Base-by-base conservation (phyloP, 345 rosid genomes). In the Populus deltoides region DNA sequence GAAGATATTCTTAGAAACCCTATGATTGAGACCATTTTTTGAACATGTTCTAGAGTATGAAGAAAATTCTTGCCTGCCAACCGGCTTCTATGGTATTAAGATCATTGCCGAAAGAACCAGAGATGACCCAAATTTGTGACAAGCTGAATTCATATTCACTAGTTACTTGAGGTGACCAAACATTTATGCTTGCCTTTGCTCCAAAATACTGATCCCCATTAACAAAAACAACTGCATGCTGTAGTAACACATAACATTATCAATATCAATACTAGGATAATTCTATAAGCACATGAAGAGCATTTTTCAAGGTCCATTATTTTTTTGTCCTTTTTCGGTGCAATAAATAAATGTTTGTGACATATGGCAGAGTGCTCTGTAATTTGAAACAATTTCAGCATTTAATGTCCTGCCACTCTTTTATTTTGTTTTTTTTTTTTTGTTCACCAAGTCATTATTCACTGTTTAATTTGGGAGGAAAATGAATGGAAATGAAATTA, bases 1-100 rank as follows among this genome's bases (percentile, higher is more conserved):
- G n/a, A 72, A 66, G 39, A 17, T 5, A 36, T 53, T 79, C 17
- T 29, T 27, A 71, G 45, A 53, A 65, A 49, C 57, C 33, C 6
- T 36, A 29, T 6, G 7, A 39, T 39, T 27, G 38, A 13, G 38
- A 10, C 25, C 4, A 17, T 66, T 66, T 61, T 67, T 70, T 70
- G 31, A 65, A 11, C 39, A 45, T 31, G 36, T 0, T 13, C 36
- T 4, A 59, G 29, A 11, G 65, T 59, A n/a, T 9, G 11, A 5
- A 33, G 31, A 13, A 4, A 66, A 27, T 10, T 41, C 82, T 71
- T 82, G 68, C 85, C 82, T 82, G 85, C 85, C 85, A 82, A 76
- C 85, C 85, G 24, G 85, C 85, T 75, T 82, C 85, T 36, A 82
- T 82, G 67, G 85, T 82, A 25, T 82, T 82, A 57, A 82, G 68